Percentiles rank a stretch among this genome's conserved stretches.
Conservation (phyloP, 2,329 filamentous ascomycete genomes). For the Coniochaeta sp. region DNA sequence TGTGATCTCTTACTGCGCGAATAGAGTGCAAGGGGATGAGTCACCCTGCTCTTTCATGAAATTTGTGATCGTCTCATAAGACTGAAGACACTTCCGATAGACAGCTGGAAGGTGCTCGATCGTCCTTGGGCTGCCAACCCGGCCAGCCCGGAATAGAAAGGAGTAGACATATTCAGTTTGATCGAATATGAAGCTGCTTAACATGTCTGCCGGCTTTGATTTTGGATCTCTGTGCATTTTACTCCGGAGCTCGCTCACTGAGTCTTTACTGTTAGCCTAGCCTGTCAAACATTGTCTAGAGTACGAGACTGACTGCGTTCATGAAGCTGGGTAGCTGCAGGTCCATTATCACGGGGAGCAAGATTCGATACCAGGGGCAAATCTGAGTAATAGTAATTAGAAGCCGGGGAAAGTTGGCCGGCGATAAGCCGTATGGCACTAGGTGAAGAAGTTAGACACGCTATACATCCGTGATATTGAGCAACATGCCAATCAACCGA, state of each 20-base stretch:
- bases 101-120: neutral
- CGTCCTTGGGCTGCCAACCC: neutral
- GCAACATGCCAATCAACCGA: neutral
- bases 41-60: neutral
- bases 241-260: neutral
- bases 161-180: constrained; percentile 3
- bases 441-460: neutral
- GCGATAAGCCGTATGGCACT: neutral
- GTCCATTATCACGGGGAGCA: neutral
- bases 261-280: neutral
- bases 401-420: neutral
- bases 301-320: neutral
- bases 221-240: neutral
- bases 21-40: constrained; percentile 1
- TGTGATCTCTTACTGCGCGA: constrained; percentile 4
- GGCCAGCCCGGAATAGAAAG: neutral
- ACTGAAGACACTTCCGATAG: constrained; percentile 4
- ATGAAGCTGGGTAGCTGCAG: neutral
- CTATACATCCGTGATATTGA: neutral
- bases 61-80: constrained; percentile 2
- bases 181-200: neutral
- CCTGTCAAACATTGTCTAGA: neutral
- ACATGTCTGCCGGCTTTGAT: neutral
- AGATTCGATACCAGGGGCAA: neutral
- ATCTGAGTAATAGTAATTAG: neutral